phyloP scores from a whole-genome alignment of 768 basidiomycete species.

The Amanita molliuscula region DNA sequence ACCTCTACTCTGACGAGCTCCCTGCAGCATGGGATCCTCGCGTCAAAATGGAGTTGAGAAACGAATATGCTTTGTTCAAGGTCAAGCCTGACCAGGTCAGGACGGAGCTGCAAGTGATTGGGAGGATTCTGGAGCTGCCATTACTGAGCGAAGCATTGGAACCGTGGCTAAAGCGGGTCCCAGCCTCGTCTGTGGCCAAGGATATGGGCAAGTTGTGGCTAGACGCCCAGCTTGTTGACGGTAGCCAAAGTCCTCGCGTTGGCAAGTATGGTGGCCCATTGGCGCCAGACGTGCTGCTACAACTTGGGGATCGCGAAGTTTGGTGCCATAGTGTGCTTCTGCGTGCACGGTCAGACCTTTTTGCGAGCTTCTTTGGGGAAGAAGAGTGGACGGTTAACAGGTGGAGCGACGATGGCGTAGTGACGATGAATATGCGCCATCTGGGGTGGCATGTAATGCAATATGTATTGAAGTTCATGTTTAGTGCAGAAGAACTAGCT shows the following conservation, averaged over 20 bases:
- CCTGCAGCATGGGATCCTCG: conserved; percentile 80
- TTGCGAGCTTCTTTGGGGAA: conserved; percentile 75
- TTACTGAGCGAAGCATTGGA: conserved; percentile 45
- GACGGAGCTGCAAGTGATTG: conserved; percentile 49
- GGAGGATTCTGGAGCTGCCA: conserved; percentile 48
- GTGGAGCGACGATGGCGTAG: conserved; percentile 36
- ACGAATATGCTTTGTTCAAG: conserved; percentile 26
- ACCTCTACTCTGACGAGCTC: conserved; percentile 82
- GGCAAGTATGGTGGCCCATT: conserved; percentile 18
- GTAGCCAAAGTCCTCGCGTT: background rate
- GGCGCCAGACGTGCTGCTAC: conserved; percentile 60
- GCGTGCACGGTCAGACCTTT: conserved; percentile 77
- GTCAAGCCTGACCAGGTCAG: conserved; percentile 41
- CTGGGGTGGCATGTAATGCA: conserved; percentile 64
- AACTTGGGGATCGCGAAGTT: conserved; percentile 57
- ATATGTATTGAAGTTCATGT: conserved; percentile 68
- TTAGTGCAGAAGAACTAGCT: conserved; percentile 55
- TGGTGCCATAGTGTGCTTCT: conserved; percentile 64
- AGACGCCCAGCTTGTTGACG: conserved; percentile 12
- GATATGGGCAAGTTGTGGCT: conserved; percentile 44
- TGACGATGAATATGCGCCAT: conserved; percentile 66
- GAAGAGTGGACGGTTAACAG: conserved; percentile 69
- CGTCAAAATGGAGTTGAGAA: conserved; percentile 33
- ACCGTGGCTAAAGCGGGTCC: conserved; percentile 46
- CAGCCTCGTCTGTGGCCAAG: conserved; percentile 33